A percentile compares a stretch with the other conserved stretches of the same genome.
These are phyloP conservation scores for Tremella fuciformis DNA, from an alignment of 768 basidiomycete species.

Conservation along the genomic window DNA sequence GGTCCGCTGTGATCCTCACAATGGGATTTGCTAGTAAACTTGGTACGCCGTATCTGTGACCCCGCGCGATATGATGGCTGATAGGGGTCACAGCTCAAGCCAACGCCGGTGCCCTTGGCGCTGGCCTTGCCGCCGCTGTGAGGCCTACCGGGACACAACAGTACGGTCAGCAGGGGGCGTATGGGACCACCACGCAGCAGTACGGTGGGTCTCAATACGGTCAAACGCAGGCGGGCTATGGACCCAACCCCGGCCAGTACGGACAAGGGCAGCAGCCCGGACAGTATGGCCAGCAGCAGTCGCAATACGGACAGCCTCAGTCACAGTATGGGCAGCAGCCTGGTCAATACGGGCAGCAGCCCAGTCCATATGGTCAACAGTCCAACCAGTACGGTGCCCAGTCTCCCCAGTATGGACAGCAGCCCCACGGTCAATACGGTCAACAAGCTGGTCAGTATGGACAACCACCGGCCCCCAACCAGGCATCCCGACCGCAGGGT, in stretches of 20 bases:
- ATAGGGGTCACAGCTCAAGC: too few species aligned
- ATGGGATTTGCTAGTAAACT: constrained; percentile 34
- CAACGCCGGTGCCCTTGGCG: neutral
- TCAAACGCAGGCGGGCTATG: too few species aligned
- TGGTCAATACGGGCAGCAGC: constrained; percentile 27
- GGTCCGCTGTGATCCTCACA: neutral
- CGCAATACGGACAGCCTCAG: constrained; percentile 11
- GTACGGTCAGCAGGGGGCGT: too few species aligned
- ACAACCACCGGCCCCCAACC: constrained; percentile 10
- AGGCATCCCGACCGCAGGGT: neutral
- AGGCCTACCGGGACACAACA: too few species aligned
- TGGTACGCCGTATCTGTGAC: neutral
- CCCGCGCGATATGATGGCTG: constrained; percentile 1
- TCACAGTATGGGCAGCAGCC: constrained; percentile 23
- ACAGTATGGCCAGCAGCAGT: neutral
- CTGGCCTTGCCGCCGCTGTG: neutral
- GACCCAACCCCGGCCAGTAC: too few species aligned
- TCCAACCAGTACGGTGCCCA: constrained; percentile 22
- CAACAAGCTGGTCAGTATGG: constrained; percentile 8
- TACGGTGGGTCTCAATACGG: too few species aligned
- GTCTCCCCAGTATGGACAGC: constrained; percentile 16
- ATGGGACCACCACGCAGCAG: too few species aligned
- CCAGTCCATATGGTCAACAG: constrained; percentile 19
- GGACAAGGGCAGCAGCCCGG: neutral
- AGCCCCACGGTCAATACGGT: constrained; percentile 17